Conservation (phyloP, 805 yeast species). For the Sugiyamaella smithiae region DNA sequence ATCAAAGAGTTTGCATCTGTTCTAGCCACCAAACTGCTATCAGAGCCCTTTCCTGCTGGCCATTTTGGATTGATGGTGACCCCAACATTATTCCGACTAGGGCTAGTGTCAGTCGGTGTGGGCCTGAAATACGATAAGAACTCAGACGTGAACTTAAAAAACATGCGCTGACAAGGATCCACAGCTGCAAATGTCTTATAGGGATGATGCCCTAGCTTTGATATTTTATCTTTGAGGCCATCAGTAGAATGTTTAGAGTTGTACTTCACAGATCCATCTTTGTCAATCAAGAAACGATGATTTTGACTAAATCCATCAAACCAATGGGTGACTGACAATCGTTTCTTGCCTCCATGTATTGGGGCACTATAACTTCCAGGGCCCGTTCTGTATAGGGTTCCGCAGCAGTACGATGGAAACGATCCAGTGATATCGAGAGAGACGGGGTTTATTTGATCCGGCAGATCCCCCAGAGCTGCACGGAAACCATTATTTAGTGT, state of each 20-base stretch:
- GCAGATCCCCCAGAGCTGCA: conserved; percentile 1
- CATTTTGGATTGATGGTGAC: conserved; percentile 1
- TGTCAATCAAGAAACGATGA: background rate
- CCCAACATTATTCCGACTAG: background rate
- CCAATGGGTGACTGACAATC: conserved; percentile 1
- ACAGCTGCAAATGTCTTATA: conserved; percentile 1
- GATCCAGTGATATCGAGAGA: background rate
- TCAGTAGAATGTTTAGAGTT: conserved; percentile 3
- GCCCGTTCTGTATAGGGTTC: background rate
- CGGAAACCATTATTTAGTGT: background rate
- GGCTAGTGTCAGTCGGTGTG: background rate
- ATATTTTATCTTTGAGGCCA: background rate
- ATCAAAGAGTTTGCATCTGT: background rate
- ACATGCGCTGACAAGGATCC: background rate
- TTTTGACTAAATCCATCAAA: conserved; percentile 2
- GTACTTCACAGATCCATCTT: background rate
- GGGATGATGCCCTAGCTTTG: background rate
- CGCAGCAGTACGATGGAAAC: background rate
- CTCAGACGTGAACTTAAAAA: background rate
- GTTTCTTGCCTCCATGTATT: background rate
- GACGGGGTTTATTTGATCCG: background rate
- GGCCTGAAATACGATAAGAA: background rate
- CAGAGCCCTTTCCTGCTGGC: background rate
- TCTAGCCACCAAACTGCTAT: background rate
- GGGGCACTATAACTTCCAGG: conserved; percentile 1